Conservation (phyloP, 192 early-diverging fungal species). For the Coemansia furcata region DNA sequence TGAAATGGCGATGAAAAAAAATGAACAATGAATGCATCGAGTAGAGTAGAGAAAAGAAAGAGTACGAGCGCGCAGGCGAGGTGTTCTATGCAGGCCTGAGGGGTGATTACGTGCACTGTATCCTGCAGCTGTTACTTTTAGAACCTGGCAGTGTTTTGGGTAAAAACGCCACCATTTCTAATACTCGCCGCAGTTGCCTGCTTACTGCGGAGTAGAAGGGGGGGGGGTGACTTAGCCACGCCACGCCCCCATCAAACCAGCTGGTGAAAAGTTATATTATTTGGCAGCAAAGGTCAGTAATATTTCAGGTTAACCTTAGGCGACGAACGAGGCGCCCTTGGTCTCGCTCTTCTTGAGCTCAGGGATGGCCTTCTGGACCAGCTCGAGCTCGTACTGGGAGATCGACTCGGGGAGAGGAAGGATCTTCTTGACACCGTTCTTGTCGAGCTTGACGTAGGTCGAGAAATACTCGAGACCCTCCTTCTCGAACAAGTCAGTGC, state of each 20-base stretch:
- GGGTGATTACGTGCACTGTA: neutral
- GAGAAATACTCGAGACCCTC: conserved; percentile 74
- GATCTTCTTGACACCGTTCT: conserved; percentile 86
- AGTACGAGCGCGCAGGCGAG: neutral
- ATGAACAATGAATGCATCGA: neutral
- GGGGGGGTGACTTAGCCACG: neutral
- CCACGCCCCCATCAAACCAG: neutral
- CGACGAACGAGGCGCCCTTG: conserved; percentile 70
- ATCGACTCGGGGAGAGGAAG: conserved; percentile 69
- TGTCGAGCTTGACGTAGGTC: conserved; percentile 72
- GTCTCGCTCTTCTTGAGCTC: conserved; percentile 92
- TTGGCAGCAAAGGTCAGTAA: too few species aligned
- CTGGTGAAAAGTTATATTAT: too few species aligned
- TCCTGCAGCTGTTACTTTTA: neutral
- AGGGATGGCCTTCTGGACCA: conserved; percentile 77
- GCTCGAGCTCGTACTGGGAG: conserved; percentile 81
- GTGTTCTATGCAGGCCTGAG: neutral
- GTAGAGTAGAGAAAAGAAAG: neutral
- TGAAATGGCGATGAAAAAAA: neutral
- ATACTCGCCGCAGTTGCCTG: neutral
- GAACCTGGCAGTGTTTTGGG: neutral
- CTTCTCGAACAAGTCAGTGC: conserved; percentile 62
- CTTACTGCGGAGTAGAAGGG: neutral
- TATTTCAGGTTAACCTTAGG: neutral
- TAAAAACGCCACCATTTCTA: neutral